Evolutionary conservation across 2,329 filamentous ascomycete species (phyloP).

Genomic region (Pyrenophora teres): DNA sequence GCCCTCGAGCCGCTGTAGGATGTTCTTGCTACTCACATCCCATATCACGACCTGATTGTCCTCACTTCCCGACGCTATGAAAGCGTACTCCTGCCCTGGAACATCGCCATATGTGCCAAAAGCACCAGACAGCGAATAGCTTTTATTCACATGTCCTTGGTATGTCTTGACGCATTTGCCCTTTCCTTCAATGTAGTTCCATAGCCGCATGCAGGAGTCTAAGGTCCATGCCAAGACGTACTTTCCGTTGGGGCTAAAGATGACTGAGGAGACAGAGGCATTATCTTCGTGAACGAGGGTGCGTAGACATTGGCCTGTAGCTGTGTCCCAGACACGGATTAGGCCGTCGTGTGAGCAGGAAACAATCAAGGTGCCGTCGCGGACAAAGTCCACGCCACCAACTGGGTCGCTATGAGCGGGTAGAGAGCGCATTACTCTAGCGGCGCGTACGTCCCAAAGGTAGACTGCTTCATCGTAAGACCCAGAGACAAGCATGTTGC

Average conservation of each 20-base stretch:
- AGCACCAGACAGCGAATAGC: constrained; percentile 81
- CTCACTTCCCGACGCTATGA: constrained; percentile 84
- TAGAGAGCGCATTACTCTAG: constrained; percentile 83
- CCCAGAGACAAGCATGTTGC: constrained; percentile 93
- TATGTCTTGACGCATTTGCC: constrained; percentile 96
- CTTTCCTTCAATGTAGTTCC: constrained; percentile 91
- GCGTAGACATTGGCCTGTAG: constrained; percentile 90
- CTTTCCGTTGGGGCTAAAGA: constrained; percentile 91
- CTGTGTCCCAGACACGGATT: constrained; percentile 87
- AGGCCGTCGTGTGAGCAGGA: constrained; percentile 86
- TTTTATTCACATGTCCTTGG: constrained; percentile 84
- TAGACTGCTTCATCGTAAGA: constrained; percentile 98
- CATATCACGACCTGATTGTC: constrained; percentile 84
- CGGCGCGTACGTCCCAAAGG: constrained; percentile 91
- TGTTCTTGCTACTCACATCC: constrained; percentile 85
- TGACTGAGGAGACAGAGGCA: constrained; percentile 83
- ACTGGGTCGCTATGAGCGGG: constrained; percentile 96
- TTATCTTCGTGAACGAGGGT: constrained; percentile 97
- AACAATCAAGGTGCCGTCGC: constrained; percentile 88
- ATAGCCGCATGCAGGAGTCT: constrained; percentile 86
- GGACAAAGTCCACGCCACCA: constrained; percentile 87
- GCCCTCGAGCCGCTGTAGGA: constrained; percentile 69
- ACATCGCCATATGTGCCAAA: constrained; percentile 69
- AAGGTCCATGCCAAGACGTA: constrained; percentile 91
- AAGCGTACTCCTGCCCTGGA: constrained; percentile 51